Evolutionary conservation across 106 monocot genomes (phyloP).

Genomic region (Hemerocallis citrina): DNA sequence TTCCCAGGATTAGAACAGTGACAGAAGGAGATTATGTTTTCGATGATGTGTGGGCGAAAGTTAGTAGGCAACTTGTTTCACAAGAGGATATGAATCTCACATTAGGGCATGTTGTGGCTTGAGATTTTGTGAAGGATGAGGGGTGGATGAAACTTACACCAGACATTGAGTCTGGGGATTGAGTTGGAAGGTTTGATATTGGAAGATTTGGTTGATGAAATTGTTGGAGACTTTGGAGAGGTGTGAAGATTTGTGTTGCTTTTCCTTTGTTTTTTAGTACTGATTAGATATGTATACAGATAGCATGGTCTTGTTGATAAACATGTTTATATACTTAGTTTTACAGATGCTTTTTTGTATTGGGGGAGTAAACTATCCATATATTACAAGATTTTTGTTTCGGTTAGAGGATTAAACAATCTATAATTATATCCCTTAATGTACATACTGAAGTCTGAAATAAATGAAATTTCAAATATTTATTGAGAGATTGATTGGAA

Average conservation of each 20-base stretch:
- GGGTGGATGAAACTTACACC: constrained; percentile 57
- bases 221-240: not conserved
- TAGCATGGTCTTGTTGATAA: no score
- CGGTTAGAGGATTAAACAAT: no score
- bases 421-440: no score
- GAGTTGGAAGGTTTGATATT: constrained; percentile 51
- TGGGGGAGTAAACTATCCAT: no score
- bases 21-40: constrained; percentile 37
- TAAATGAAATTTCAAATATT: no score
- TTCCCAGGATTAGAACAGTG: constrained; percentile 15
- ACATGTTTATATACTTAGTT: no score
- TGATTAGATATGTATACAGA: no score
- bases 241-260: not conserved
- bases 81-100: not conserved
- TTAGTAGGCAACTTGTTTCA: constrained; percentile 32
- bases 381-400: no score
- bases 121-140: constrained; percentile 35
- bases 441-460: no score
- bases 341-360: no score
- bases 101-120: constrained; percentile 15
- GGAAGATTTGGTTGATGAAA: constrained; percentile 59
- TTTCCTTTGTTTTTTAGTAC: no score
- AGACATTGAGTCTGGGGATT: constrained; percentile 34
- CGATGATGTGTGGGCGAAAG: constrained; percentile 59
- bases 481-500: no score